Conservation (phyloP, 805 yeast genomes). For the Candida golubevii region DNA sequence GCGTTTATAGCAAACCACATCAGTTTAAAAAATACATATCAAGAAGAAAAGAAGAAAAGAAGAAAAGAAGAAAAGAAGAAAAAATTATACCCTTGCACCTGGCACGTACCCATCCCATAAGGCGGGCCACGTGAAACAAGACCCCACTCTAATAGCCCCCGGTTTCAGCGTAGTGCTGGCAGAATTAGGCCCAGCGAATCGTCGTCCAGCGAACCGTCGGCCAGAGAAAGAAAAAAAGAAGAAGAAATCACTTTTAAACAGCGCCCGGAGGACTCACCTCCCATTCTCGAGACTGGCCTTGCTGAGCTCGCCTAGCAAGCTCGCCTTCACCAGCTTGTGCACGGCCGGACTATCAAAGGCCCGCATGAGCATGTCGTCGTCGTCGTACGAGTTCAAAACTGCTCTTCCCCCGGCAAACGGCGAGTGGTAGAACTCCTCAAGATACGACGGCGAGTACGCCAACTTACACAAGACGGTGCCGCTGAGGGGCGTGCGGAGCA, state of each 20-base stretch:
- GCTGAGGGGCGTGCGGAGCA: slow-evolving; percentile 38
- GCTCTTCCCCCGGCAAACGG: slow-evolving; percentile 18
- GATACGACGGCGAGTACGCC: slow-evolving; percentile 63
- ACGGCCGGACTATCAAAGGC: slow-evolving; percentile 31
- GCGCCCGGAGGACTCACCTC: too few relatives aligned
- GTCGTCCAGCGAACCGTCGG: too few relatives aligned
- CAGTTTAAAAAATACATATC: slow-evolving; percentile 1
- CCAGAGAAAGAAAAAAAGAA: too few relatives aligned
- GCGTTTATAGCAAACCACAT: too few relatives aligned
- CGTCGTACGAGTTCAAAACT: slow-evolving; percentile 37
- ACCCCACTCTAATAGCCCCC: too few relatives aligned
- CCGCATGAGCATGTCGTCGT: slow-evolving; percentile 42
- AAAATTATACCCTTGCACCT: too few relatives aligned
- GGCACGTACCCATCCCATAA: too few relatives aligned
- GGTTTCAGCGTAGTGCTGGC: too few relatives aligned
- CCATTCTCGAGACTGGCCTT: slow-evolving; percentile 3
- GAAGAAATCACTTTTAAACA: too few relatives aligned
- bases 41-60: background rate
- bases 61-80: too few relatives aligned
- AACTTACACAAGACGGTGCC: slow-evolving; percentile 46
- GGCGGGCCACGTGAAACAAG: too few relatives aligned
- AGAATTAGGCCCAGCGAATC: too few relatives aligned
- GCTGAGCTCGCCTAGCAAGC: slow-evolving; percentile 13
- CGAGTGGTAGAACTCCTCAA: slow-evolving; percentile 64
- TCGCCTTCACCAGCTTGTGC: slow-evolving; percentile 1